phyloP scores from a whole-genome alignment of 257 asterid species.

The Galeopsis tetrahit region DNA sequence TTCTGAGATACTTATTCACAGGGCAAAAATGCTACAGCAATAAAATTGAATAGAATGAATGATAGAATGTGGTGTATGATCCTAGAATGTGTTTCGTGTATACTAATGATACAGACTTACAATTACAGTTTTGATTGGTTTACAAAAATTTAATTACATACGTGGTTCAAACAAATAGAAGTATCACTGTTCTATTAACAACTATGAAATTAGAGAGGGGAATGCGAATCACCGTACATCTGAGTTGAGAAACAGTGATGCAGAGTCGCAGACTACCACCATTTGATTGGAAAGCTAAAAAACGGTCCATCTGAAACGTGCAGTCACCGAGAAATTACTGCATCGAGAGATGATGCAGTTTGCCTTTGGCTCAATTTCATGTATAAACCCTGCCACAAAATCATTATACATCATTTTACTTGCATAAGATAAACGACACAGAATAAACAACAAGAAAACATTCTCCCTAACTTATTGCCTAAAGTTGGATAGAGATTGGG shows the following conservation, averaged over 20 bases:
- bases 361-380: slow-evolving; percentile 76
- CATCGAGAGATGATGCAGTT: slow-evolving; percentile 47
- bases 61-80: neutral
- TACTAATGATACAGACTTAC: neutral
- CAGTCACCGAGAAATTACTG: slow-evolving; percentile 31
- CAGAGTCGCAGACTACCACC: neutral
- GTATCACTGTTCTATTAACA: neutral
- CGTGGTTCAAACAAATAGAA: neutral
- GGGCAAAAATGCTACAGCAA: neutral
- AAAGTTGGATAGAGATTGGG: neutral
- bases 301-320: slow-evolving; percentile 6
- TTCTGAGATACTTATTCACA: neutral
- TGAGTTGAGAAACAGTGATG: neutral
- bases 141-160: neutral
- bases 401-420: slow-evolving; percentile 9
- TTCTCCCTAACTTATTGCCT: neutral
- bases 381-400: slow-evolving; percentile 76
- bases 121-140: neutral
- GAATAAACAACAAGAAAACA: neutral
- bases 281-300: neutral
- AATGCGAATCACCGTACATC: neutral
- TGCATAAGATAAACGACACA: neutral
- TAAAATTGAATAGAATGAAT: neutral
- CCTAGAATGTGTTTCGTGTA: neutral
- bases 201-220: neutral